Base-by-base conservation (phyloP, 108 stramenopile genomes). In the Schizochytrium sp. region DNA sequence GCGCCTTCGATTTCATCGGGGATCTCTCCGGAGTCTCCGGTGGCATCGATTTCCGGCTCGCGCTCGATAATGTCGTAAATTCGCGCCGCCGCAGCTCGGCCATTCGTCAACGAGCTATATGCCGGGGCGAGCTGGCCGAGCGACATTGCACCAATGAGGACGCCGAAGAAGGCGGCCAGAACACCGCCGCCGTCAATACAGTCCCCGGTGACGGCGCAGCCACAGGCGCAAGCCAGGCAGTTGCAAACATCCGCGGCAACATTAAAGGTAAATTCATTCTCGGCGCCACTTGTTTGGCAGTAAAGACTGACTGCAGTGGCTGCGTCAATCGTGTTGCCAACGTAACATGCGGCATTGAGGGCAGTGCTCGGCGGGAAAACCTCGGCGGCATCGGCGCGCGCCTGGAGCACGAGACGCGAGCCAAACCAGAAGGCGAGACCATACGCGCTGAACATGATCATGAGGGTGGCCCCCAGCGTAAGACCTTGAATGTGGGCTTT, bases 381-480 rank as follows among this genome's bases (percentile, higher is more conserved):
- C 23, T 21, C 76, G 10, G 76, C 76, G n/a, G 76, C 76, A 45
- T 47, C 45, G 76, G 8, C 23, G 45, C 51, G 48, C 18, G 76
- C 87, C 51, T 83, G 76, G 44, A 88, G 28, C 71, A 93, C 88
- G 34, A 92, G 87, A 51, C 88, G 8, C 19, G 63, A 76, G 19
- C 93, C 94, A 16, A 87, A 88, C 51, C 63, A 93, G 60, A 93
- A 94, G 12, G 90, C 90, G 58, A 93, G 88, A 28, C 90, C 91
- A 72, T 91, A 87, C 14, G 87, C 18, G 28, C 91, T 89, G 88
- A 92, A 92, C 43, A 92, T 93, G 91, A 91, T 92, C 92, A 0
- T 91, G 92, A 41, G 63, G 87, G 34, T 94, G 91, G 90, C 94
- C 93, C 57, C 76, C 72, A 92, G 93, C 87, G 95, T 95, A 8